Evolutionary conservation across 2,329 filamentous ascomycete species (phyloP), one percentile per base, ranked within the genome.

Genomic region (Xylaria sp.): DNA sequence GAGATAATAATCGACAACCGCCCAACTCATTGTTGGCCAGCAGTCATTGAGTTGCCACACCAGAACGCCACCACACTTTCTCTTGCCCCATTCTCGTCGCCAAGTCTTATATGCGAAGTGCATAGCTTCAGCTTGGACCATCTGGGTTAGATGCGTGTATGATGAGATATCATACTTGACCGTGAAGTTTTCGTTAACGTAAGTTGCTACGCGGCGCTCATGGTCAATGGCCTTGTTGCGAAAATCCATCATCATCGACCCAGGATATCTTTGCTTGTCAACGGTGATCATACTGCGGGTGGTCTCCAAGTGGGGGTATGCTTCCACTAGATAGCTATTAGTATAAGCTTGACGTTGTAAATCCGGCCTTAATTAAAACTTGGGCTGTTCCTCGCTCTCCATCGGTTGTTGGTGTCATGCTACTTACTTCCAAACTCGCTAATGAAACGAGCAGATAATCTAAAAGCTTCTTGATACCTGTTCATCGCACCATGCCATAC

Each of bases 171-270:
- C 75, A 28, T 72, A 76, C 15, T 77, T 82, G 43, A 83, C 84
- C 3, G 87, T 85, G 74, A 94, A 89, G 80, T 94, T 95, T 75
- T 94, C 92, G 13, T 90, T 87, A 1, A 94, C 81, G 74, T 95
- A 95, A 0, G 90, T 89, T 13, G 90, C 90, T 67, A 94, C 88
- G 45, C 91, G 85, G 41, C 91, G 85, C 77, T 94, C 91, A 74
- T 94, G 91, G 1, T 90, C 88, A 66, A 91, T 88, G 15, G 92
- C 92, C 78, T 94, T 94, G 81, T 94, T 95, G 80, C 94, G 92
- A 76, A 93, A 94, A 75, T 94, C 92, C 55, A 94, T 83, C 67
- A 90, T 90, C 65, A 88, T 87, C 4, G 90, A 93, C 69, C 93
- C 90, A 0, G 91, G 88, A 41, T 86, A 82, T 39, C 88, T 83